Conservation (phyloP, 805 yeast species). For the Starmerella khaoyaiensis region DNA sequence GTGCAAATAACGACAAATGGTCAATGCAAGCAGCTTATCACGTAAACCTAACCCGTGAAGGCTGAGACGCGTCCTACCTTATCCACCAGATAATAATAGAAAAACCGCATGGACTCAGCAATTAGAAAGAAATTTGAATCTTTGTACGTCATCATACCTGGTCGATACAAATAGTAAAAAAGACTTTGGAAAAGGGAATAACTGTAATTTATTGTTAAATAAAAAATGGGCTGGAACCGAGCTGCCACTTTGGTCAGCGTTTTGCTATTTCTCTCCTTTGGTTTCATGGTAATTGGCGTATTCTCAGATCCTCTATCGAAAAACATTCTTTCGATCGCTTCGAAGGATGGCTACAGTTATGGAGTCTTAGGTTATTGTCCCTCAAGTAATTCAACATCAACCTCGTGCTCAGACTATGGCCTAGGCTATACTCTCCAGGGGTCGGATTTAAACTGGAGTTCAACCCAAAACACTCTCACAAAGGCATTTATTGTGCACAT, state of each 20-base stretch:
- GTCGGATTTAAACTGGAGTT: constrained; percentile 42
- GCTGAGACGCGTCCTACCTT: too few species aligned
- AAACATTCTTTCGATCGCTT: constrained; percentile 35
- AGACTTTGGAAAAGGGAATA: too few species aligned
- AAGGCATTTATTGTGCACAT: constrained; percentile 55
- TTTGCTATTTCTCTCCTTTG: constrained; percentile 39
- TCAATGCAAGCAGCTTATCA: too few species aligned
- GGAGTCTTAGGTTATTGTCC: constrained; percentile 64
- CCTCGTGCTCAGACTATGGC: constrained; percentile 18
- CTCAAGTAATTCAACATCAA: constrained; percentile 25
- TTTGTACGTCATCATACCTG: too few species aligned
- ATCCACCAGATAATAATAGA: too few species aligned
- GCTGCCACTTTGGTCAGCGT: constrained; percentile 23
- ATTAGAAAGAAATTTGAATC: too few species aligned
- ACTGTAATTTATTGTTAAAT: background rate
- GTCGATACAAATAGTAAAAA: too few species aligned
- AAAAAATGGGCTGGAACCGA: constrained; percentile 13
- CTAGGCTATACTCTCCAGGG: constrained; percentile 20
- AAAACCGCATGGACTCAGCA: too few species aligned
- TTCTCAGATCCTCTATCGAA: constrained; percentile 48
- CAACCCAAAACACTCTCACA: constrained; percentile 42
- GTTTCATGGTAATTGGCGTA: constrained; percentile 46
- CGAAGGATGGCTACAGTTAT: constrained; percentile 38
- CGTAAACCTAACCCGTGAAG: too few species aligned
- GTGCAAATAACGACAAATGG: too few species aligned